A percentile compares a stretch with the other conserved stretches of the same genome.
phyloP scores from a whole-genome alignment of 306 rosid species.

The Bauhinia variegata region DNA sequence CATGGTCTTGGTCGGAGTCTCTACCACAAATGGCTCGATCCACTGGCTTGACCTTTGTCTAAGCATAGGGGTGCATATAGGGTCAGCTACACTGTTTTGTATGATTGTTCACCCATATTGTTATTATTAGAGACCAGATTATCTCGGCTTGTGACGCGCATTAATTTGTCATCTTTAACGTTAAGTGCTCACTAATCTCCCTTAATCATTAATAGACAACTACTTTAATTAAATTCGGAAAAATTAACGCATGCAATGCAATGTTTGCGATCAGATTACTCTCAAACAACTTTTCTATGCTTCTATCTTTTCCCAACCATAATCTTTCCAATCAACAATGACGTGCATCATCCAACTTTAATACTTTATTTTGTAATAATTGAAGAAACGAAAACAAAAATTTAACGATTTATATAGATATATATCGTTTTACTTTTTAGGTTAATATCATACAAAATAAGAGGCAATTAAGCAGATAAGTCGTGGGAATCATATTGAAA shows the following conservation, averaged over 20 bases:
- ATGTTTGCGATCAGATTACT: no score
- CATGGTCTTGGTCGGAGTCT: slow-evolving; percentile 21
- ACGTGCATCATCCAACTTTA: no score
- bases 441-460: not conserved
- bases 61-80: slow-evolving; percentile 49
- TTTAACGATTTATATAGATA: not conserved
- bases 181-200: slow-evolving; percentile 4
- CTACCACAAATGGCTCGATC: slow-evolving; percentile 48
- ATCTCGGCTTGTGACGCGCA: not conserved
- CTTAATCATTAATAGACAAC: slow-evolving; percentile 3
- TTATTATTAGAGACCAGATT: not conserved
- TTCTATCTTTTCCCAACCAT: no score
- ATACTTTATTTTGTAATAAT: no score
- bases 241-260: no score
- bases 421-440: not conserved
- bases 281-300: no score
- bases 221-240: not conserved
- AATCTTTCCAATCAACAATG: no score
- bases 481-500: no score
- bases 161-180: slow-evolving; percentile 23
- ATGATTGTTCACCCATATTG: no score
- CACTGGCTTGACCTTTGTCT: slow-evolving; percentile 41
- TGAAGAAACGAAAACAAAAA: no score
- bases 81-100: slow-evolving; percentile 44
- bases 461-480: not conserved